A percentile compares a stretch with the other conserved stretches of the same genome.
phyloP scores from a whole-genome alignment of 2,329 filamentous ascomycete genomes.

The Zymoseptoria tritici region DNA sequence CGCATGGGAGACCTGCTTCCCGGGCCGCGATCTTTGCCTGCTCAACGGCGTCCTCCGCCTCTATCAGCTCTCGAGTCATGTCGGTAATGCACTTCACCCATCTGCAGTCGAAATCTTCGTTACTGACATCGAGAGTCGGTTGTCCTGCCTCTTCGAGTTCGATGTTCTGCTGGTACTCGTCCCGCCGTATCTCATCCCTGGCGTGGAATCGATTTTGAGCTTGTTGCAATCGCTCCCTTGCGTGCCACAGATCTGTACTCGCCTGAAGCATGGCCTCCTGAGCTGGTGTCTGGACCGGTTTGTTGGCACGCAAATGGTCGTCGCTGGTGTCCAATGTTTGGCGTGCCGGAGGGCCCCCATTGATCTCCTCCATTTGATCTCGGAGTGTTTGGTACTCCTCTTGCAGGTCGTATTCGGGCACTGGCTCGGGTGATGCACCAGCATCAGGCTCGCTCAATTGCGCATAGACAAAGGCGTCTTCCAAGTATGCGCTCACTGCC shows the following conservation, averaged over 20 bases:
- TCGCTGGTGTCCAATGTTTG: not conserved
- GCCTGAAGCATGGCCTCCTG: not conserved
- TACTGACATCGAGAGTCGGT: not conserved
- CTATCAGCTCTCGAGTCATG: conserved; percentile 2
- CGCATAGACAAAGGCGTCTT: conserved; percentile 3
- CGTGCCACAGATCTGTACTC: not conserved
- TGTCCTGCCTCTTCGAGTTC: not conserved
- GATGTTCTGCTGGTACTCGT: not conserved
- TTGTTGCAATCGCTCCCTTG: not conserved
- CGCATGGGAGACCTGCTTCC: not conserved
- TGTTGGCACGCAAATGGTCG: not conserved
- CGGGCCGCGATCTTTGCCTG: not conserved
- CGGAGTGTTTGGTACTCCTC: conserved; percentile 6
- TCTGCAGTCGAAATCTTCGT: conserved; percentile 1
- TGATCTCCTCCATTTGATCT: not conserved
- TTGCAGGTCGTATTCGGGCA: conserved; percentile 2
- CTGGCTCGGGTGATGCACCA: not conserved
- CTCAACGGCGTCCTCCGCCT: conserved; percentile 3
- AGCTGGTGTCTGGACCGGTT: not conserved
- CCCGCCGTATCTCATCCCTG: not conserved
- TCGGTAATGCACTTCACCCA: conserved; percentile 2
- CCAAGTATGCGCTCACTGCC: not conserved
- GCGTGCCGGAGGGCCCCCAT: not conserved
- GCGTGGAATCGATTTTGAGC: not conserved
- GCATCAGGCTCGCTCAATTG: not conserved